phyloP scores from a whole-genome alignment of 805 yeast species.

The Yarrowia sp. region DNA sequence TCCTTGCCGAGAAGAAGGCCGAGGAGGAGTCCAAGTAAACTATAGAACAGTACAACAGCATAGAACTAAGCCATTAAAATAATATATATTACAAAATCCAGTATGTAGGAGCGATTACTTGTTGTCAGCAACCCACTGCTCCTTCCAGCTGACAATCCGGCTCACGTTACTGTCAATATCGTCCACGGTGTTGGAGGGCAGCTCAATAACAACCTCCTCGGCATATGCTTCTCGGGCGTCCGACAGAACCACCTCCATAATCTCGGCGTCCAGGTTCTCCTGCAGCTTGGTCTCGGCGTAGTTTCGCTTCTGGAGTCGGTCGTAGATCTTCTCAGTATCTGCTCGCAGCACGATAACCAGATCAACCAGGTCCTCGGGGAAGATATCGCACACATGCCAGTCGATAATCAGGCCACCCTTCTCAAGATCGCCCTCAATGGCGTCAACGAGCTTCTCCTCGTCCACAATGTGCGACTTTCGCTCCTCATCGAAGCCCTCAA shows the following conservation, averaged over 20 bases:
- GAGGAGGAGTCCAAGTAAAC: neutral
- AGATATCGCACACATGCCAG: constrained; percentile 97
- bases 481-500: constrained; percentile 81
- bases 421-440: constrained; percentile 70
- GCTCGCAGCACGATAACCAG: constrained; percentile 85
- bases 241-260: constrained; percentile 84
- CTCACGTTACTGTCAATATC: constrained; percentile 81
- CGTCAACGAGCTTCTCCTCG: constrained; percentile 83
- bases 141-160: constrained; percentile 71
- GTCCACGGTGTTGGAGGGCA: constrained; percentile 67
- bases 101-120: neutral
- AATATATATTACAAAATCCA: constrained; percentile 10
- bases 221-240: constrained; percentile 85
- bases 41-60: neutral
- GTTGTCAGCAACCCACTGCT: constrained; percentile 64
- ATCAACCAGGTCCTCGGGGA: constrained; percentile 90
- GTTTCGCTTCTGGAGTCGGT: constrained; percentile 70
- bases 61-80: neutral
- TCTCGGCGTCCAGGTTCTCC: constrained; percentile 94
- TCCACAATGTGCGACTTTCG: constrained; percentile 87
- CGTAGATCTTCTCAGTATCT: constrained; percentile 67
- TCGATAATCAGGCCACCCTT: constrained; percentile 89
- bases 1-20: constrained; percentile 33
- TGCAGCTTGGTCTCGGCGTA: constrained; percentile 79
- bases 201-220: constrained; percentile 76